phyloP scores from a whole-genome alignment of 2,329 filamentous ascomycete genomes.

The Thermomyces lanuginosus region DNA sequence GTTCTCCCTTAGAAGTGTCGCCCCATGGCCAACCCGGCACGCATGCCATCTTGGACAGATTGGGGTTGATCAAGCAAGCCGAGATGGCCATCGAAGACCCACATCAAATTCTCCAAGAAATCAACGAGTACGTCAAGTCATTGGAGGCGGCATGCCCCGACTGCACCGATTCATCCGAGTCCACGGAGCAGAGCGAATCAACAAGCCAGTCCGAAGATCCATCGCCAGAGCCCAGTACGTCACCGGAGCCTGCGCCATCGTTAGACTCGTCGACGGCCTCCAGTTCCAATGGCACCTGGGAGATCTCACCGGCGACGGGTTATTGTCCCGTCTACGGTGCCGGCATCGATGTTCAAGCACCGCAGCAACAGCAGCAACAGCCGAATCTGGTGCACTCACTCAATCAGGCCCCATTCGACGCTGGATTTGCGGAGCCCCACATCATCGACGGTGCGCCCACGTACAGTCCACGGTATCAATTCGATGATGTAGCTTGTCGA shows the following conservation, averaged over 20 bases:
- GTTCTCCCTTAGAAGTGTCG: slow-evolving; percentile 23
- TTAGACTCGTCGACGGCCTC: slow-evolving; percentile 7
- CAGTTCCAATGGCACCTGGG: slow-evolving; percentile 17
- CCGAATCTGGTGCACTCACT: no score
- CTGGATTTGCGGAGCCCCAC: slow-evolving; percentile 2
- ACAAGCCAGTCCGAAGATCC: slow-evolving; percentile 11
- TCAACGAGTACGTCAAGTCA: slow-evolving; percentile 20
- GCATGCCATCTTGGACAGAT: slow-evolving; percentile 26
- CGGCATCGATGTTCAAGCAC: no score
- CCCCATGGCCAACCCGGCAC: slow-evolving; percentile 26
- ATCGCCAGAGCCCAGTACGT: slow-evolving; percentile 5
- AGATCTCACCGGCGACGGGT: slow-evolving; percentile 6
- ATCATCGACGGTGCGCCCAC: neutral
- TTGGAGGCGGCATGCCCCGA: slow-evolving; percentile 19
- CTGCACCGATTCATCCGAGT: slow-evolving; percentile 22
- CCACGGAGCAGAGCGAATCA: slow-evolving; percentile 23
- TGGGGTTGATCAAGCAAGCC: slow-evolving; percentile 28
- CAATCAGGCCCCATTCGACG: slow-evolving; percentile 6
- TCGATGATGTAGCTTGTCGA: slow-evolving; percentile 5
- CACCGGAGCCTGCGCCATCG: slow-evolving; percentile 1
- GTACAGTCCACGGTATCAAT: neutral
- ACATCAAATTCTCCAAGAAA: slow-evolving; percentile 18
- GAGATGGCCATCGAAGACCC: slow-evolving; percentile 23
- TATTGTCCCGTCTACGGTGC: no score
- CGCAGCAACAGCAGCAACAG: no score